A percentile compares a stretch with the other conserved stretches of the same genome.
phyloP scores from a whole-genome alignment of 2,329 filamentous ascomycete genomes.

The Neocucurbitaria cava region DNA sequence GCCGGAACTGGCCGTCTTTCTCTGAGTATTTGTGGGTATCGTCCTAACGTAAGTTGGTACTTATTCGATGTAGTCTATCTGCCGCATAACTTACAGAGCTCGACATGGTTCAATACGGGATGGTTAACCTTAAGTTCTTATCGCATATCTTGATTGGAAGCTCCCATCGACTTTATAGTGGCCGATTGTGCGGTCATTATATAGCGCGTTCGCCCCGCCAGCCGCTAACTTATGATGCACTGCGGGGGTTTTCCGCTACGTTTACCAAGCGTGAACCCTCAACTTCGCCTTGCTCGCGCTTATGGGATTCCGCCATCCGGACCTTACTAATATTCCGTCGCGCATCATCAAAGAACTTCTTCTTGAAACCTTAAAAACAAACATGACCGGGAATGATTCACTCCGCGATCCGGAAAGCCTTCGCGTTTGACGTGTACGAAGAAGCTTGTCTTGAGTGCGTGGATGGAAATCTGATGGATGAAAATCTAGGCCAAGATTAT shows the following conservation, averaged over 20 bases:
- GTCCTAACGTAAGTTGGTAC: background rate
- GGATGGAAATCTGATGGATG: too few relatives aligned
- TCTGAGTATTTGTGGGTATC: constrained; percentile 34
- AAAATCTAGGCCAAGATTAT: too few relatives aligned
- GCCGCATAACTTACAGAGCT: background rate
- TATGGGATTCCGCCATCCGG: background rate
- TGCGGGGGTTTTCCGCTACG: background rate
- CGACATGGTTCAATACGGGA: background rate
- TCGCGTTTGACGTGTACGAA: too few relatives aligned
- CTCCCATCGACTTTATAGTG: background rate
- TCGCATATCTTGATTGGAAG: background rate
- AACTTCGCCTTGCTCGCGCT: background rate
- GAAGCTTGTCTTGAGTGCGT: too few relatives aligned
- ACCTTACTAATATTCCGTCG: background rate
- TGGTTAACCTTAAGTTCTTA: background rate
- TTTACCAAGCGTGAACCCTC: background rate
- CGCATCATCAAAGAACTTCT: background rate
- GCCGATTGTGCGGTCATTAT: background rate
- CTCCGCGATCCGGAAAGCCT: background rate
- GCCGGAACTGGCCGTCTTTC: constrained; percentile 63
- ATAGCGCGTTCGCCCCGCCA: background rate
- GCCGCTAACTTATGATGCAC: too few relatives aligned
- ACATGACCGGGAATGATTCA: background rate
- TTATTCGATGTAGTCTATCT: background rate
- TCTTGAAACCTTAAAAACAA: background rate